Conservation (phyloP, 306 rosid species). For the Phaseolus lunatus region DNA sequence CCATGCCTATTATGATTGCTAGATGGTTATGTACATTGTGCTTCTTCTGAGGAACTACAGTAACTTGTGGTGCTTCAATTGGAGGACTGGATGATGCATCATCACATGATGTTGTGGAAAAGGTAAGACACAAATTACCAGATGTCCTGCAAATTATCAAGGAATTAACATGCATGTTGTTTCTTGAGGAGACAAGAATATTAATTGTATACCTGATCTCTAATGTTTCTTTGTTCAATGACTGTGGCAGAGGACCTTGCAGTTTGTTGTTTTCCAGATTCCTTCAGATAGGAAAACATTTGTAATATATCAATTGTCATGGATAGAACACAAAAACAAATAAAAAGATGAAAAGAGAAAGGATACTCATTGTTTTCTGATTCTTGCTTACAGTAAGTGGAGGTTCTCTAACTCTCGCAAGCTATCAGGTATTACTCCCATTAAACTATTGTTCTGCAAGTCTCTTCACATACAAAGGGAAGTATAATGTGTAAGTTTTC, state of each 20-base stretch:
- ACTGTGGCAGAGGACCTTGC: conserved; percentile 77
- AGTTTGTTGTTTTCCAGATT: conserved; percentile 87
- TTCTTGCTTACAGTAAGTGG: conserved; percentile 73
- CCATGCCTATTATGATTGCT: conserved; percentile 59
- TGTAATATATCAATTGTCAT: background rate
- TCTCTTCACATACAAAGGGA: conserved; percentile 58
- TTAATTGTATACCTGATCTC: conserved; percentile 67
- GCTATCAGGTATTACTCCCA: conserved; percentile 80
- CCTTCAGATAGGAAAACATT: conserved; percentile 52
- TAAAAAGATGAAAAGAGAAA: background rate
- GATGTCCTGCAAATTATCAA: conserved; percentile 64
- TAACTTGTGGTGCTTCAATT: conserved; percentile 83
- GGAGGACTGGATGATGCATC: conserved; percentile 63
- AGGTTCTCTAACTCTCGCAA: conserved; percentile 87
- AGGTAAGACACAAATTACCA: conserved; percentile 81
- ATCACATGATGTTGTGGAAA: conserved; percentile 70
- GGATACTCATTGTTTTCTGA: conserved; percentile 3
- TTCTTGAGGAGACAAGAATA: background rate
- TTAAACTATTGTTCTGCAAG: conserved; percentile 77
- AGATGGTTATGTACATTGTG: conserved; percentile 51
- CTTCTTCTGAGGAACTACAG: conserved; percentile 58
- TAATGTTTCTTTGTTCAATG: conserved; percentile 74
- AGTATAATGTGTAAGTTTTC: conserved; percentile 20
- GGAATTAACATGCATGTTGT: conserved; percentile 39
- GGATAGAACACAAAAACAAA: conserved; percentile 13